phyloP scores from a whole-genome alignment of 257 asterid species.

The Euphrasia confusa region DNA sequence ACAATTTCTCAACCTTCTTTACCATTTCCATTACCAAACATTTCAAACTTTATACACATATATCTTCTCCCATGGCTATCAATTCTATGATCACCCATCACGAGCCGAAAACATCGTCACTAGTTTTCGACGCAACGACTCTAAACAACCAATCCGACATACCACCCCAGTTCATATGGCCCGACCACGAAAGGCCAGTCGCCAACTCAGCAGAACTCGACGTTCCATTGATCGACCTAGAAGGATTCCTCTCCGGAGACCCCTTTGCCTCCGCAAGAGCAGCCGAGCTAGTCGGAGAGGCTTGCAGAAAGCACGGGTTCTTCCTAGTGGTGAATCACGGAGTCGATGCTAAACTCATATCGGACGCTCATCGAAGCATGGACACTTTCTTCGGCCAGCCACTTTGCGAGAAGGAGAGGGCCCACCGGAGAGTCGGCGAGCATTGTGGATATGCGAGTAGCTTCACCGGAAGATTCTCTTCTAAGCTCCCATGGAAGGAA shows the following conservation, averaged over 20 bases:
- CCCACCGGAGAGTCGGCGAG: constrained; percentile 66
- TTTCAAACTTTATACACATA: no score
- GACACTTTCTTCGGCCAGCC: constrained; percentile 64
- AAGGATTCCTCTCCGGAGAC: constrained; percentile 69
- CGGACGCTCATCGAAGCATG: constrained; percentile 61
- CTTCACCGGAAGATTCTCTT: constrained; percentile 78
- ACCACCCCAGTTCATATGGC: constrained; percentile 82
- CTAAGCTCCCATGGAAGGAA: constrained; percentile 95
- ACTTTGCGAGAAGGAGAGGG: constrained; percentile 49
- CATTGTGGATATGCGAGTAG: constrained; percentile 91
- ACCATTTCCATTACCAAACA: no score
- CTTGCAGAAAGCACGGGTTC: constrained; percentile 68
- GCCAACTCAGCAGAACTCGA: constrained; percentile 35
- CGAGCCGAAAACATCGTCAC: neutral
- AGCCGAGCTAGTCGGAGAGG: constrained; percentile 53
- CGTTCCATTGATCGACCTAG: constrained; percentile 63
- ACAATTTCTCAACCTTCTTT: constrained; percentile 13
- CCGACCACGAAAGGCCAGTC: constrained; percentile 73
- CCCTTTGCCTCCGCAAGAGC: constrained; percentile 42
- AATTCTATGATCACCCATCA: no score
- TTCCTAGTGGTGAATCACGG: constrained; percentile 77
- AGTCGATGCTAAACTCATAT: constrained; percentile 44
- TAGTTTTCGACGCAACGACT: constrained; percentile 45
- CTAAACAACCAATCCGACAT: constrained; percentile 39
- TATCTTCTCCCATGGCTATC: no score